These are phyloP conservation scores for Daldinia bambusicola DNA, from an alignment of 495 filamentous ascomycete genomes.

Conservation along the genomic window DNA sequence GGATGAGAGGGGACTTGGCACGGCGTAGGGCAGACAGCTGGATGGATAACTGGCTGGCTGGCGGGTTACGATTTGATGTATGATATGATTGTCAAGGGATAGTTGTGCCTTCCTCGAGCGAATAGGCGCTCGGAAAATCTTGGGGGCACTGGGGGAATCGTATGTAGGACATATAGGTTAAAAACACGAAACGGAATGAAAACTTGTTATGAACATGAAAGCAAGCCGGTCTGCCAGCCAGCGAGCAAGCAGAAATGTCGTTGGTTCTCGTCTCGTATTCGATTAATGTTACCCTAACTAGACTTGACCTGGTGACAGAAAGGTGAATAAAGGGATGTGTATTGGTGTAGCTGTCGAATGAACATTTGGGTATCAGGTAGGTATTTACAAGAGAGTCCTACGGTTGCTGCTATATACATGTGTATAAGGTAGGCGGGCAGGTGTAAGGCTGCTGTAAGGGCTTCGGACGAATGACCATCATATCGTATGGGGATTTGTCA, in stretches of 20 bases:
- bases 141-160: neutral
- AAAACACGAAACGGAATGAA: neutral
- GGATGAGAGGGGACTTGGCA: neutral
- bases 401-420: conserved; percentile 4
- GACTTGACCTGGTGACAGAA: neutral
- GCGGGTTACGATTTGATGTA: neutral
- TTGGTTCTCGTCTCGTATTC: conserved; percentile 3
- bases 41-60: conserved; percentile 1
- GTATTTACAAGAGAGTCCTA: neutral
- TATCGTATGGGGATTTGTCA: neutral
- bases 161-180: neutral
- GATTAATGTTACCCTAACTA: neutral
- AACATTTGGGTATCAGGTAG: neutral
- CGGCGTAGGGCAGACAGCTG: neutral
- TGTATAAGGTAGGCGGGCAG: no score
- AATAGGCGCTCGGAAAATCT: conserved; percentile 6
- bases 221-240: no score
- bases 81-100: neutral
- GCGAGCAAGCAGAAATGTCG: no score
- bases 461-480: conserved; percentile 3
- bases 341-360: neutral
- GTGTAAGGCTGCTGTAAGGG: neutral
- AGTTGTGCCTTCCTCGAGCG: neutral
- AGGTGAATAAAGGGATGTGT: neutral
- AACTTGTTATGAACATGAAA: neutral